Evolutionary conservation across 1,284 basidiomycete genomes (phyloP).

Genomic region (Irpex lacteus): DNA sequence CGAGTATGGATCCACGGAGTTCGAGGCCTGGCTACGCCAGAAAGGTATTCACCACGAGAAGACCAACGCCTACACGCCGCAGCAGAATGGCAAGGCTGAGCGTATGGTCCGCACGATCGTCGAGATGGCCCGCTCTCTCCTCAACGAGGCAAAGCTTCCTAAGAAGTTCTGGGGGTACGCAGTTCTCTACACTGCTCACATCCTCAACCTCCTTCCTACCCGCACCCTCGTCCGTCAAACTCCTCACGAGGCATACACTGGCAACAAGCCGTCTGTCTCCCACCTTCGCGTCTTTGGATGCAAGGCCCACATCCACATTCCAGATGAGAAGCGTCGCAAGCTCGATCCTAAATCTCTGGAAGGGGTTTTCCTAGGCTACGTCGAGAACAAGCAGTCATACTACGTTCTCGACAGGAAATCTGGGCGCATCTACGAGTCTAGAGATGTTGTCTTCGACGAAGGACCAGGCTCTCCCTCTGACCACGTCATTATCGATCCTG

Average conservation of each 20-base stretch:
- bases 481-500: neutral
- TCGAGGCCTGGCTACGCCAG: constrained; percentile 1
- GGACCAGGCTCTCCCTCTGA: neutral
- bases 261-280: constrained; percentile 17
- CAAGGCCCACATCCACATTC: constrained; percentile 19
- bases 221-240: constrained; percentile 14
- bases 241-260: constrained; percentile 17
- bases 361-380: constrained; percentile 27
- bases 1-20: constrained; percentile 11
- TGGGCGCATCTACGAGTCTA: constrained; percentile 13
- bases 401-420: constrained; percentile 16
- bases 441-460: constrained; percentile 16
- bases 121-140: constrained; percentile 22
- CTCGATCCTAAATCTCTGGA: constrained; percentile 21
- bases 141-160: constrained; percentile 25
- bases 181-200: constrained; percentile 13
- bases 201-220: constrained; percentile 17
- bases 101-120: constrained; percentile 27
- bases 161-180: constrained; percentile 30
- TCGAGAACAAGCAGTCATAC: constrained; percentile 21
- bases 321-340: constrained; percentile 15
- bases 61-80: constrained; percentile 15
- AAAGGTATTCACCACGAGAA: constrained; percentile 18
- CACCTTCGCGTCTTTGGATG: constrained; percentile 20
- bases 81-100: constrained; percentile 28